Percentiles rank a stretch among this genome's conserved stretches.
Conservation (phyloP, 257 asterid species). For the Asclepias syriaca region DNA sequence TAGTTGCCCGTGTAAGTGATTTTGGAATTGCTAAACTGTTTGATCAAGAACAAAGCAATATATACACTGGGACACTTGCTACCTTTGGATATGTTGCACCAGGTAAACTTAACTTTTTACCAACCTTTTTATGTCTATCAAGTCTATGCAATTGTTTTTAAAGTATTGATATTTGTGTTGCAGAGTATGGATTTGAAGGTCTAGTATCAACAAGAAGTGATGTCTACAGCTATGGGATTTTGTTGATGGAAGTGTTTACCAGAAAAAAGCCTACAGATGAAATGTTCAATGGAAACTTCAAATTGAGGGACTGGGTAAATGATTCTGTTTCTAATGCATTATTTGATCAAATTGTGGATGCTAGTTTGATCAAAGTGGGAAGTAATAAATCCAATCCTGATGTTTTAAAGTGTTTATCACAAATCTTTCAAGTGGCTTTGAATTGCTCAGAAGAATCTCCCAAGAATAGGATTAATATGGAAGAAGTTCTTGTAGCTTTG, state of each 20-base stretch:
- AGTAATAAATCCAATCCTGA: background rate
- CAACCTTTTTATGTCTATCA: no score
- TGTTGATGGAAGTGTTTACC: conserved; percentile 13
- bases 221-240: conserved; percentile 15
- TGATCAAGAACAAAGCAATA: conserved; percentile 1
- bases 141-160: background rate
- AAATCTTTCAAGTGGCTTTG: background rate
- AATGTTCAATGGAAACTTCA: background rate
- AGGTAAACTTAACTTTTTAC: background rate
- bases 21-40: conserved; percentile 16
- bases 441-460: background rate
- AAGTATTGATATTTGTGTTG: background rate
- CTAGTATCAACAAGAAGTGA: conserved; percentile 12
- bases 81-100: conserved; percentile 15
- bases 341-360: background rate
- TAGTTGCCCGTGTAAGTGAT: conserved; percentile 8
- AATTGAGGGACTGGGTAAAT: conserved; percentile 7
- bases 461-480: background rate
- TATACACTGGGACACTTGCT: conserved; percentile 3
- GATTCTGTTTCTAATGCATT: background rate
- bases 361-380: background rate
- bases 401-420: background rate
- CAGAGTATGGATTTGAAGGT: conserved; percentile 13
- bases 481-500: conserved; percentile 3
- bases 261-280: conserved; percentile 15